A percentile compares a stretch with the other conserved stretches of the same genome.
Conservation (phyloP, 306 rosid genomes). For the Arachis hypogaea region DNA sequence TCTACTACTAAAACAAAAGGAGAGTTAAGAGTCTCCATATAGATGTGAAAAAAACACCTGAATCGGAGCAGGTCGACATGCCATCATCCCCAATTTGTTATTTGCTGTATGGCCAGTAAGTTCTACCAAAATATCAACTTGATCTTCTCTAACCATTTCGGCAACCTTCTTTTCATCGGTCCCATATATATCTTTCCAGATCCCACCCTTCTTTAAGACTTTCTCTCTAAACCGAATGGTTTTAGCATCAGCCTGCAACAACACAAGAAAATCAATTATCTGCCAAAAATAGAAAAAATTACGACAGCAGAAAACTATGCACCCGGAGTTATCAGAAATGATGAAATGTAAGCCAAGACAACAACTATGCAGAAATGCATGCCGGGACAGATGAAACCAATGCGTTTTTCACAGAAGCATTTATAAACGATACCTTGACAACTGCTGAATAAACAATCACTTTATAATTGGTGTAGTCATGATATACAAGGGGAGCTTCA, state of each 20-base stretch:
- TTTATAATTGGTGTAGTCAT: conserved; percentile 73
- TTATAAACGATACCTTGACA: conserved; percentile 79
- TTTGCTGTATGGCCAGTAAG: conserved; percentile 99
- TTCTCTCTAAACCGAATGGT: conserved; percentile 86
- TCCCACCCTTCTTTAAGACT: conserved; percentile 83
- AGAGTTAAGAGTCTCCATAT: not conserved
- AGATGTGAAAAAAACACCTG: conserved; percentile 55
- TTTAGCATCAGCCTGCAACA: conserved; percentile 90
- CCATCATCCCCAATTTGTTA: conserved; percentile 97
- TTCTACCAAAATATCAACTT: conserved; percentile 93
- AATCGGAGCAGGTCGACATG: conserved; percentile 94
- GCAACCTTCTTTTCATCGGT: conserved; percentile 96
- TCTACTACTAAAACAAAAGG: conserved; percentile 6
- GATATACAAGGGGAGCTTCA: conserved; percentile 90
- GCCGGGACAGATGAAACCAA: not conserved
- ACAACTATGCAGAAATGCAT: not conserved
- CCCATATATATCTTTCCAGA: conserved; percentile 94
- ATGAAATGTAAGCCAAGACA: not conserved
- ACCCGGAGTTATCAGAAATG: conserved; percentile 5
- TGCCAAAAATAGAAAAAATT: not conserved
- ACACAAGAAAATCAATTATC: conserved; percentile 36
- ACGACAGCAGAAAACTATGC: conserved; percentile 22
- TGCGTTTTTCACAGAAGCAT: not conserved
- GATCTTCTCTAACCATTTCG: conserved; percentile 83
- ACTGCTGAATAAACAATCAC: conserved; percentile 96